Conservation (phyloP, 208 protist genomes). For the Strigomonas culicis region DNA sequence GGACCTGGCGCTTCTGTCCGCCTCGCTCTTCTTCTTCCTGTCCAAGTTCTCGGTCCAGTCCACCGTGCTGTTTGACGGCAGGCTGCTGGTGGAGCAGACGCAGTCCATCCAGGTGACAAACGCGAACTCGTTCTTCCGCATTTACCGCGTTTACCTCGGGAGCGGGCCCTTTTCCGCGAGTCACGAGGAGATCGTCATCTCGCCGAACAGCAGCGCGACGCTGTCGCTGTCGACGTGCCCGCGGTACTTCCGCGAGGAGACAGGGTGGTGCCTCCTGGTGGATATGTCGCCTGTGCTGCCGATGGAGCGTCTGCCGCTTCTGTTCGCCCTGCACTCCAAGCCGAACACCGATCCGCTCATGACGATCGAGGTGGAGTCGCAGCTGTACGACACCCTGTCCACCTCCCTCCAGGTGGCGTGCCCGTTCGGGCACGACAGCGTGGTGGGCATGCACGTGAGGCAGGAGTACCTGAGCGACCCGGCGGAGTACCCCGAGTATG, state of each 20-base stretch:
- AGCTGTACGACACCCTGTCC: constrained; percentile 72
- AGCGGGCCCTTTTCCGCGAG: constrained; percentile 50
- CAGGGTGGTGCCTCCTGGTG: constrained; percentile 62
- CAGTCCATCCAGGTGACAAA: constrained; percentile 85
- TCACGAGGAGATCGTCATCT: constrained; percentile 54
- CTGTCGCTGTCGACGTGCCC: constrained; percentile 65
- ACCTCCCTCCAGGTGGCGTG: constrained; percentile 76
- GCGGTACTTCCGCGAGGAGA: constrained; percentile 58
- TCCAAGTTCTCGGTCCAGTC: constrained; percentile 60
- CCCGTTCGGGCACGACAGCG: constrained; percentile 71
- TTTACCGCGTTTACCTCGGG: constrained; percentile 79
- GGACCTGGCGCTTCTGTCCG: constrained; percentile 72
- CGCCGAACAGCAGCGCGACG: constrained; percentile 31
- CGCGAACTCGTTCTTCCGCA: constrained; percentile 39
- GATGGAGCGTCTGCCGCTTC: constrained; percentile 53
- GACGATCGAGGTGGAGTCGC: constrained; percentile 53
- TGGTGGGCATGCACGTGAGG: constrained; percentile 65
- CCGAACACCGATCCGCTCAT: constrained; percentile 71
- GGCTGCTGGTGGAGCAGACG: constrained; percentile 65
- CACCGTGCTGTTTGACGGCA: constrained; percentile 73
- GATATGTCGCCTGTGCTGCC: constrained; percentile 42
- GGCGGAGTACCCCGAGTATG: constrained; percentile 28
- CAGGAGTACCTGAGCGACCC: constrained; percentile 53
- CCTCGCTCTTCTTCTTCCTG: constrained; percentile 78
- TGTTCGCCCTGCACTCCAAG: constrained; percentile 60